Conservation (phyloP, 768 basidiomycete species). For the Lactifluus hygrophoroides region DNA sequence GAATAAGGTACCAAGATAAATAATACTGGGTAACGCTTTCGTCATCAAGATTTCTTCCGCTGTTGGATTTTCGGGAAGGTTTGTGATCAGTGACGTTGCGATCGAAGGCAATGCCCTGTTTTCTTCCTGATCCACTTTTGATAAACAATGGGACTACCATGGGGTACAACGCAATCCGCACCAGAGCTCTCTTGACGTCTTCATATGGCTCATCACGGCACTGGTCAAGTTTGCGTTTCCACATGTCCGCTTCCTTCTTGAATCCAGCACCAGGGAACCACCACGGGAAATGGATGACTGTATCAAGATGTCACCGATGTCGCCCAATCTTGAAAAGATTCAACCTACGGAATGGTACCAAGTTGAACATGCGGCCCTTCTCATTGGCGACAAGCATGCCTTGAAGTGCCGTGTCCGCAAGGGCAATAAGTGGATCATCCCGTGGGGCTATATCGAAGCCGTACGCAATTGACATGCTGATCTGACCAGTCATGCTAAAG, state of each 20-base stretch:
- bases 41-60: constrained; percentile 1
- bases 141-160: not conserved
- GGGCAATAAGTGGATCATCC: constrained; percentile 37
- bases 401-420: constrained; percentile 33
- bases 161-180: not conserved
- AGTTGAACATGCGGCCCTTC: constrained; percentile 40
- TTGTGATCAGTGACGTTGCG: not conserved
- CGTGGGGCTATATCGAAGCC: constrained; percentile 34
- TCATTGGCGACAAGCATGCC: constrained; percentile 28
- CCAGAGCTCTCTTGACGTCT: constrained; percentile 21
- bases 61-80: not conserved
- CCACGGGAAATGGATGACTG: constrained; percentile 23
- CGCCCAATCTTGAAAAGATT: not conserved
- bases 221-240: constrained; percentile 16
- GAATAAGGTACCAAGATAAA: not conserved
- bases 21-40: not conserved
- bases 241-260: constrained; percentile 17
- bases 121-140: not conserved
- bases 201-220: constrained; percentile 22
- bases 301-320: not conserved
- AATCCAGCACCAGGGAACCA: constrained; percentile 27
- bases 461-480: constrained; percentile 36
- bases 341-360: constrained; percentile 25
- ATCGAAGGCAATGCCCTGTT: constrained; percentile 1
- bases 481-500: constrained; percentile 27